A percentile compares a stretch with the other conserved stretches of the same genome.
phyloP scores from a whole-genome alignment of 225 moss, liverwort and hornwort genomes.

The Polytrichum commune region DNA sequence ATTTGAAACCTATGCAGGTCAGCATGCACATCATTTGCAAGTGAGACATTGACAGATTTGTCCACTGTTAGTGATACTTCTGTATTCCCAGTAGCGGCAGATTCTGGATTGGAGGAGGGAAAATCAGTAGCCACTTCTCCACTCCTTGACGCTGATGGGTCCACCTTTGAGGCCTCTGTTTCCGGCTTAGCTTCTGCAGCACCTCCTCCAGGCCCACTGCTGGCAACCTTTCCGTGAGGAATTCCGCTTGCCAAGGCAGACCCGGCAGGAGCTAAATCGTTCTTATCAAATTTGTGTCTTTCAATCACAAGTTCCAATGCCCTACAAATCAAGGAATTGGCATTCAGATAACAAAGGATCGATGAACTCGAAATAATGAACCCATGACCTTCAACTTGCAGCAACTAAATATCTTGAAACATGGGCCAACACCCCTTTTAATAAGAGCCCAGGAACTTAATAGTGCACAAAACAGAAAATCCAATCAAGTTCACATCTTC shows the following conservation, averaged over 20 bases:
- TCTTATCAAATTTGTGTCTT: conserved; percentile 37
- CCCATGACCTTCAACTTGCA: too few relatives aligned
- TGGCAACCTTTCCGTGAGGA: not conserved
- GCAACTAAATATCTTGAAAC: too few relatives aligned
- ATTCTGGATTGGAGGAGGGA: not conserved
- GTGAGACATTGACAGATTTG: not conserved
- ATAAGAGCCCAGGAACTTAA: too few relatives aligned
- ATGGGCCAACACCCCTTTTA: too few relatives aligned
- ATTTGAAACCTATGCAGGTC: not conserved
- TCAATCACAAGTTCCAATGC: conserved; percentile 45
- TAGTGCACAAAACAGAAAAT: too few relatives aligned
- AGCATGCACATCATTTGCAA: not conserved
- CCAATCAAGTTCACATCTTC: too few relatives aligned
- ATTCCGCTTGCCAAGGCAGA: conserved; percentile 4
- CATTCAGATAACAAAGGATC: not conserved
- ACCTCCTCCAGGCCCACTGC: not conserved
- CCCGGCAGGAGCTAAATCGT: conserved; percentile 22
- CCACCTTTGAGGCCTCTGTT: not conserved
- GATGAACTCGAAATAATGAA: too few relatives aligned
- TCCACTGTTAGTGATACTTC: not conserved
- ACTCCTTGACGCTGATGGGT: not conserved
- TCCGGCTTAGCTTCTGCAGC: not conserved
- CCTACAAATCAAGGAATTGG: conserved; percentile 24
- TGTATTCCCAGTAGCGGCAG: not conserved
- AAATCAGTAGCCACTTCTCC: not conserved